phyloP scores from a whole-genome alignment of 345 rosid species.

The Eucalyptus camaldulensis region DNA sequence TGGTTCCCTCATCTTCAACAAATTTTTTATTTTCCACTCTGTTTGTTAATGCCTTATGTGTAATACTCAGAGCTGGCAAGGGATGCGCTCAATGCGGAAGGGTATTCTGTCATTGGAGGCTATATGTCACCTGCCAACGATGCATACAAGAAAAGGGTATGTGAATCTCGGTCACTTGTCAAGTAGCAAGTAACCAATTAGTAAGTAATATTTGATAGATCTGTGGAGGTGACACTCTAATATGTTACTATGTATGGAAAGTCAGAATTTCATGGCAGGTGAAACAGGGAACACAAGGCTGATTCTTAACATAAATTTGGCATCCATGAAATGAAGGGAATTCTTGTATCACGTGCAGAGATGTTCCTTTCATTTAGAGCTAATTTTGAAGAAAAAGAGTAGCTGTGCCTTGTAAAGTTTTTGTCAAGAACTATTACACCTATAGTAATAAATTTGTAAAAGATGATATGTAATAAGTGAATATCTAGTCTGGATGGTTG shows the following conservation, averaged over 20 bases:
- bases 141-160: slow-evolving; percentile 73
- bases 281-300: background rate
- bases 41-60: background rate
- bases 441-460: background rate
- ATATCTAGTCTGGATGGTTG: background rate
- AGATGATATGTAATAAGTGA: background rate
- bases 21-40: background rate
- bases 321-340: background rate
- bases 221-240: background rate
- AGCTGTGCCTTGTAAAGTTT: background rate
- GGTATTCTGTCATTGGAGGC: slow-evolving; percentile 71
- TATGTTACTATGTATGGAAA: background rate
- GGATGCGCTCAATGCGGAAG: slow-evolving; percentile 53
- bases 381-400: background rate
- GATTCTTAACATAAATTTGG: background rate
- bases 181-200: background rate
- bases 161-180: background rate
- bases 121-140: slow-evolving; percentile 94
- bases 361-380: background rate
- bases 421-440: background rate
- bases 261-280: background rate
- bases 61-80: slow-evolving; percentile 61
- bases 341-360: background rate
- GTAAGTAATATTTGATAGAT: background rate
- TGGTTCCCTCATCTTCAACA: background rate